Percentiles rank a stretch among this genome's conserved stretches.
phyloP scores from a whole-genome alignment of 371 early-diverging fungal genomes.

The Rhizopus delemar region DNA sequence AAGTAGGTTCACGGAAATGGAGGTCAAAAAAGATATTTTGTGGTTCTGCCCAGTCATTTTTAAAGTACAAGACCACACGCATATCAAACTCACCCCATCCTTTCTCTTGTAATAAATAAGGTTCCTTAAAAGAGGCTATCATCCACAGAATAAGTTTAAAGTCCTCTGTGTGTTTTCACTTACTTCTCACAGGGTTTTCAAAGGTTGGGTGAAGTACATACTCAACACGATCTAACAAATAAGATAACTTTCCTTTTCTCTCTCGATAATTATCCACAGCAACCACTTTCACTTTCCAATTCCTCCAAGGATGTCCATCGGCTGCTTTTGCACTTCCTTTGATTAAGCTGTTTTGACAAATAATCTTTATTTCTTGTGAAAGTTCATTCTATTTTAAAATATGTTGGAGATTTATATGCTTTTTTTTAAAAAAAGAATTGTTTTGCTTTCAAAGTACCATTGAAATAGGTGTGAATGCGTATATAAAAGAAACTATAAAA shows the following conservation, averaged over 20 bases:
- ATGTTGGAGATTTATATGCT: neutral
- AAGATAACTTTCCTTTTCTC: constrained; percentile 49
- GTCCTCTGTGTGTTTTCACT: constrained; percentile 10
- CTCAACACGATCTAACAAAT: constrained; percentile 67
- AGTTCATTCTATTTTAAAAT: constrained; percentile 14
- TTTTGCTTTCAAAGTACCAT: too few relatives aligned
- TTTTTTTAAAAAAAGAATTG: neutral
- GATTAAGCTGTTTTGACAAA: constrained; percentile 43
- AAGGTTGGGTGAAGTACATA: constrained; percentile 79
- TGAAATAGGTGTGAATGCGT: neutral
- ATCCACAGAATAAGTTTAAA: neutral
- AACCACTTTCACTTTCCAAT: constrained; percentile 60
- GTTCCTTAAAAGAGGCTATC: constrained; percentile 61
- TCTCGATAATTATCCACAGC: constrained; percentile 53
- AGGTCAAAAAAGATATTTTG: constrained; percentile 63
- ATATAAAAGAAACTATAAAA: neutral
- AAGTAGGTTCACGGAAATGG: constrained; percentile 59
- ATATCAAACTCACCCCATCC: constrained; percentile 80
- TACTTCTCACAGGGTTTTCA: constrained; percentile 63
- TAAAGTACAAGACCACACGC: constrained; percentile 59
- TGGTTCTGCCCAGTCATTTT: constrained; percentile 48
- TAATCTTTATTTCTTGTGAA: constrained; percentile 44
- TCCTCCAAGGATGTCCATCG: constrained; percentile 60
- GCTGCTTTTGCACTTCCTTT: constrained; percentile 34
- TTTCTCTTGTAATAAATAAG: constrained; percentile 63